Conservation (phyloP, 1,284 basidiomycete species). For the Ceraceosorus bombacis region DNA sequence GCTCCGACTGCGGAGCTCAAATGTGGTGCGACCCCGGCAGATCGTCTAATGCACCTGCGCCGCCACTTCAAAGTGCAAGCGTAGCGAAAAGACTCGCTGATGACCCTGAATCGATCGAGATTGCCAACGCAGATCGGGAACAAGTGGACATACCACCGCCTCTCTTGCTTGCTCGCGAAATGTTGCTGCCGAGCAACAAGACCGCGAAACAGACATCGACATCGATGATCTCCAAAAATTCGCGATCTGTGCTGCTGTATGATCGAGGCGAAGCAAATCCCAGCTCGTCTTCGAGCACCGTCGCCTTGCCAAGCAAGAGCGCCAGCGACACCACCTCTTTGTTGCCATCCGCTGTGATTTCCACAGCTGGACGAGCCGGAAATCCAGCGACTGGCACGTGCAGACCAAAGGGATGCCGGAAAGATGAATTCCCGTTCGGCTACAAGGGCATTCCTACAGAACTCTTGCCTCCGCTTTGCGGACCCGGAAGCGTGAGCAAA, state of each 20-base stretch:
- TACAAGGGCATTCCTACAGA: constrained; percentile 48
- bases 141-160: neutral
- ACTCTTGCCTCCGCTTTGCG: constrained; percentile 60
- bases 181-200: neutral
- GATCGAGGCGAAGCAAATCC: neutral
- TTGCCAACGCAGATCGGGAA: neutral
- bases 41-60: constrained; percentile 31
- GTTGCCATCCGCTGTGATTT: too few relatives aligned
- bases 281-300: constrained; percentile 1
- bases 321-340: neutral
- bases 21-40: constrained; percentile 57
- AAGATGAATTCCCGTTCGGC: constrained; percentile 68
- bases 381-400: constrained; percentile 53
- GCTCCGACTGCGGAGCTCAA: constrained; percentile 64
- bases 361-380: too few relatives aligned
- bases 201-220: neutral
- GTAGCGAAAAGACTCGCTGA: neutral
- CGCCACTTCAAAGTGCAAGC: neutral
- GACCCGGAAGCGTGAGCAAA: constrained; percentile 44
- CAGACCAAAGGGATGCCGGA: constrained; percentile 62
- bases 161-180: neutral
- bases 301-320: neutral
- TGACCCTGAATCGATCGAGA: too few relatives aligned
- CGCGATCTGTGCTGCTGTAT: neutral
- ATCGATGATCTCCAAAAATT: neutral